These are phyloP conservation scores for Ophiostoma piceae DNA, from an alignment of 2,329 filamentous ascomycete genomes.

Conservation along the genomic window DNA sequence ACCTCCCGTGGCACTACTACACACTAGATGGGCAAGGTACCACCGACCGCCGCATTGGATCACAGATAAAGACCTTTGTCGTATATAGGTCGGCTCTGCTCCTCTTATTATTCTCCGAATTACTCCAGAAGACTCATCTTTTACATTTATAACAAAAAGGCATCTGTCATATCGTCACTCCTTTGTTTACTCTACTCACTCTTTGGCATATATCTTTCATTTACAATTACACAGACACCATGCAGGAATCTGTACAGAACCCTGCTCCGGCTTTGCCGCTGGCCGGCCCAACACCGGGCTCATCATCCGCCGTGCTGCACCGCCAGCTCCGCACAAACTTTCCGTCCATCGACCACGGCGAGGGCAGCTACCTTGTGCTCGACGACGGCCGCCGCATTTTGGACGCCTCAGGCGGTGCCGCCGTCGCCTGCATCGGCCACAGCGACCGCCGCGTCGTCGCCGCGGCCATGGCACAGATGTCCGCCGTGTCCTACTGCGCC, in stretches of 20 bases:
- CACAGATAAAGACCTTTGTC: background rate
- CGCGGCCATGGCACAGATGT: conserved; percentile 40
- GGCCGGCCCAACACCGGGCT: conserved; percentile 29
- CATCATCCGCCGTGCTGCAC: conserved; percentile 34
- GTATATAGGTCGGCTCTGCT: background rate
- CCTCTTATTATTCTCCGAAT: background rate
- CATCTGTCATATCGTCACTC: too few relatives aligned
- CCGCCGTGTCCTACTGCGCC: conserved; percentile 40
- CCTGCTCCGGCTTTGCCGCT: background rate
- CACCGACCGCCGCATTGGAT: background rate
- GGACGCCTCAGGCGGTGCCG: conserved; percentile 44
- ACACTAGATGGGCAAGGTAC: background rate
- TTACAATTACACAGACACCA: background rate
- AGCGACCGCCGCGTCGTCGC: conserved; percentile 39
- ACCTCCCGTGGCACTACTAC: conserved; percentile 10
- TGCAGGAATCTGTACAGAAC: background rate
- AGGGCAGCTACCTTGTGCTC: conserved; percentile 38
- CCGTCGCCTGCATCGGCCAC: conserved; percentile 46
- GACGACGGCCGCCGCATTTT: conserved; percentile 40
- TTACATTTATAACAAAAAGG: too few relatives aligned
- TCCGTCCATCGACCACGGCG: conserved; percentile 32
- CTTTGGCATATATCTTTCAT: background rate
- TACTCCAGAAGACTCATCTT: background rate
- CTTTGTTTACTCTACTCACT: too few relatives aligned
- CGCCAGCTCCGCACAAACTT: conserved; percentile 36